A percentile compares a stretch with the other conserved stretches of the same genome.
phyloP scores from a whole-genome alignment of 2,329 filamentous ascomycete species.

The Drechslerella stenobrocha region DNA sequence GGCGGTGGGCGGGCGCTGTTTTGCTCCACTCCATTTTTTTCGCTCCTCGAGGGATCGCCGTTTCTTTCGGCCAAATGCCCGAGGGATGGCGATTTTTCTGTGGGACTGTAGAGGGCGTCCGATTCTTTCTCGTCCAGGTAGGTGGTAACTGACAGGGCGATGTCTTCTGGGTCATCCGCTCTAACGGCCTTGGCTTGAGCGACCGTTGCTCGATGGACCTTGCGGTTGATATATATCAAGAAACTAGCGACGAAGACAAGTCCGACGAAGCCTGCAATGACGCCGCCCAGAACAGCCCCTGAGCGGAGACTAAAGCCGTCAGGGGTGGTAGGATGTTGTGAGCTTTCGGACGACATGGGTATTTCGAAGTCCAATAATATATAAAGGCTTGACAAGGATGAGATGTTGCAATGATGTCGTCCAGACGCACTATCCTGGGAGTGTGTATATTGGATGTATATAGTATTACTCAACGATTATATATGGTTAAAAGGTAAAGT shows the following conservation, averaged over 20 bases:
- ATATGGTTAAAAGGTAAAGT: too few relatives aligned
- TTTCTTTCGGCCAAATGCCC: constrained; percentile 1
- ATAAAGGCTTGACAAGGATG: too few relatives aligned
- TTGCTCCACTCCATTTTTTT: not conserved
- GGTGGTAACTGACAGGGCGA: constrained; percentile 15
- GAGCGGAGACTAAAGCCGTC: constrained; percentile 9
- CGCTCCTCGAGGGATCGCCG: constrained; percentile 1
- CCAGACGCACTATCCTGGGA: too few relatives aligned
- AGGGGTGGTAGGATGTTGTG: not conserved
- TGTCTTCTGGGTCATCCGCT: constrained; percentile 6
- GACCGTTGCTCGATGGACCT: not conserved
- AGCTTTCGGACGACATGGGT: too few relatives aligned
- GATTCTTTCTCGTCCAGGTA: constrained; percentile 33
- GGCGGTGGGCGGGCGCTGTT: constrained; percentile 22
- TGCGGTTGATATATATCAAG: constrained; percentile 6
- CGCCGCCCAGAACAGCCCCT: constrained; percentile 22
- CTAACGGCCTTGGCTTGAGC: not conserved
- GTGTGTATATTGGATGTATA: too few relatives aligned
- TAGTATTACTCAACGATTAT: too few relatives aligned
- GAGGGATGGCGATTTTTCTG: constrained; percentile 24
- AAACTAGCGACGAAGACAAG: constrained; percentile 2
- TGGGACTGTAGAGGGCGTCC: constrained; percentile 34
- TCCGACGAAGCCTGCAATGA: constrained; percentile 9
- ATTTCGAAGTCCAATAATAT: too few relatives aligned
- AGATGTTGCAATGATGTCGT: too few relatives aligned